Evolutionary conservation across 1,284 basidiomycete species (phyloP).

Genomic region (Leucoagaricus sp.): DNA sequence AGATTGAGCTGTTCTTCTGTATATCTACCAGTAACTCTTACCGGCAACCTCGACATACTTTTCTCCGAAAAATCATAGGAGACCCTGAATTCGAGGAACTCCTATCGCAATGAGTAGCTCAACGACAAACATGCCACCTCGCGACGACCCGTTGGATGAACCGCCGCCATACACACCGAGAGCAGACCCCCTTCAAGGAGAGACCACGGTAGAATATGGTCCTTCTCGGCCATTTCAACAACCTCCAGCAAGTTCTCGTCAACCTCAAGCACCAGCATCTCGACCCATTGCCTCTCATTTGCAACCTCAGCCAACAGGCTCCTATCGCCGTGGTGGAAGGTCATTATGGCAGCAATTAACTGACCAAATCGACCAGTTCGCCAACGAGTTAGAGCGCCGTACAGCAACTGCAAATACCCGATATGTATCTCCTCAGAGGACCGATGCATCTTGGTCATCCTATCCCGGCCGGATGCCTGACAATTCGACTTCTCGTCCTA

Average conservation of each 20-base stretch:
- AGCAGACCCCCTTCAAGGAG: constrained; percentile 17
- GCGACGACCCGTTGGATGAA: constrained; percentile 11
- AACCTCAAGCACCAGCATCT: background rate
- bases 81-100: background rate
- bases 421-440: background rate
- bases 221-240: constrained; percentile 19
- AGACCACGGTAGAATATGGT: constrained; percentile 19
- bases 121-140: background rate
- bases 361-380: constrained; percentile 7
- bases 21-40: background rate
- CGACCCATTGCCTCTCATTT: background rate
- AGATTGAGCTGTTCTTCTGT: too few species aligned
- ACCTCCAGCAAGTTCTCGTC: constrained; percentile 11
- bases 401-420: background rate
- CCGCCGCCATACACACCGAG: constrained; percentile 20
- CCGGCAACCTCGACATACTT: too few species aligned
- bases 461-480: background rate
- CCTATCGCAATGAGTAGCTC: background rate
- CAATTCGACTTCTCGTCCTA: background rate
- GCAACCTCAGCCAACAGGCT: constrained; percentile 7
- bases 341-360: constrained; percentile 9
- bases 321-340: background rate
- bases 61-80: too few species aligned
- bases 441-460: background rate
- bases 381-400: constrained; percentile 7